These are phyloP conservation scores for Sarocladiaceae sp. DNA, from an alignment of 2,329 filamentous ascomycete genomes.

Conservation along the genomic window DNA sequence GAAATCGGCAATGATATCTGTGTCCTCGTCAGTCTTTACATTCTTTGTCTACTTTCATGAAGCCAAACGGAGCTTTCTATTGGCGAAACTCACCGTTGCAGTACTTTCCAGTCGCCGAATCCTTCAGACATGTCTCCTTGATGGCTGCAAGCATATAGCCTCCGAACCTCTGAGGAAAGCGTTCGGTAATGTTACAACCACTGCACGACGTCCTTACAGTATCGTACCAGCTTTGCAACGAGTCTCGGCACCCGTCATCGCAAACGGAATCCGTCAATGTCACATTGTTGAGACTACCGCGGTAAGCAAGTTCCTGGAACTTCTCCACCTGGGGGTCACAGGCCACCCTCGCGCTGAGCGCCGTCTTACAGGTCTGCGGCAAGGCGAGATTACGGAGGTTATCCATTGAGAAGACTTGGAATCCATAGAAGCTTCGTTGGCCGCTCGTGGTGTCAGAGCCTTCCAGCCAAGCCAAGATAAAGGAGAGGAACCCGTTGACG, in stretches of 20 bases:
- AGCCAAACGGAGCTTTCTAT: not conserved
- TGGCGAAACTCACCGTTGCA: slow-evolving; percentile 12
- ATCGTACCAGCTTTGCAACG: not conserved
- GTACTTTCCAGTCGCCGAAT: slow-evolving; percentile 8
- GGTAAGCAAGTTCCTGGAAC: not conserved
- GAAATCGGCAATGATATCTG: slow-evolving; percentile 10
- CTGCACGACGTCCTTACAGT: not conserved
- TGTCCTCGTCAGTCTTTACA: not conserved
- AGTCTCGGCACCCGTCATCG: not conserved
- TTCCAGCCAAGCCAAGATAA: slow-evolving; percentile 15
- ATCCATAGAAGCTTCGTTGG: not conserved
- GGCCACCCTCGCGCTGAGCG: not conserved
- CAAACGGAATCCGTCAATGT: not conserved
- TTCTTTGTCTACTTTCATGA: not conserved
- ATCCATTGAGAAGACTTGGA: too few relatives aligned
- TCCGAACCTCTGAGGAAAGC: not conserved
- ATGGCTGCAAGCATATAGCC: not conserved
- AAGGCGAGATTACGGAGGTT: too few relatives aligned
- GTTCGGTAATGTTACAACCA: not conserved
- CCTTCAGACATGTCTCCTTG: slow-evolving; percentile 12
- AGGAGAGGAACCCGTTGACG: slow-evolving; percentile 16
- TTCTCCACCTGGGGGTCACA: not conserved
- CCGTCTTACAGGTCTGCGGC: not conserved
- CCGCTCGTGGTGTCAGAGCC: slow-evolving; percentile 15
- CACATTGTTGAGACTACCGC: not conserved